Percentiles rank a stretch among this genome's conserved stretches.
These are phyloP conservation scores for Phoenix roebelenii DNA, from an alignment of 176 grass and related monocot species.

Conservation along the genomic window DNA sequence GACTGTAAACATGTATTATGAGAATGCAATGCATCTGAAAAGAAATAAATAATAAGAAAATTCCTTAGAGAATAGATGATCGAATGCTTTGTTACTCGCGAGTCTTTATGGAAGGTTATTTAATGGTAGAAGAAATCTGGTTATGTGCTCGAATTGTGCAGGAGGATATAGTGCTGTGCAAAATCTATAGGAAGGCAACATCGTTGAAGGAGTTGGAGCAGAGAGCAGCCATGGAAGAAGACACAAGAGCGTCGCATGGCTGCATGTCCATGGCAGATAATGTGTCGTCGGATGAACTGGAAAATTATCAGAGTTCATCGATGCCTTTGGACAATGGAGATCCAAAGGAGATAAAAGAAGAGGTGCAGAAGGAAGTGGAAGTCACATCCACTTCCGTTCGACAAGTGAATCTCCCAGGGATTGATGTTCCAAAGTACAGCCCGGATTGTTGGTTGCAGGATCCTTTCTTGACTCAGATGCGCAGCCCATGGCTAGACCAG, in stretches of 20 bases:
- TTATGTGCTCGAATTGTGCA: background rate
- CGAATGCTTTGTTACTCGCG: too few relatives aligned
- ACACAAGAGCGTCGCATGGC: constrained; percentile 4
- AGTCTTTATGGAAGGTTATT: too few relatives aligned
- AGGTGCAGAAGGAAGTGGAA: constrained; percentile 28
- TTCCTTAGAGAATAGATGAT: too few relatives aligned
- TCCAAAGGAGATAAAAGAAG: constrained; percentile 12
- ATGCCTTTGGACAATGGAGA: background rate
- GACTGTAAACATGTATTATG: too few relatives aligned
- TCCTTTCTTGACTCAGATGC: constrained; percentile 39
- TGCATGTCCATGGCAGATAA: constrained; percentile 18
- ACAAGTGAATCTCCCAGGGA: constrained; percentile 27
- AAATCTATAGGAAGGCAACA: constrained; percentile 79
- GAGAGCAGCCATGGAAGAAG: constrained; percentile 44
- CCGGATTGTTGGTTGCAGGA: constrained; percentile 59
- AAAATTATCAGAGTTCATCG: constrained; percentile 22
- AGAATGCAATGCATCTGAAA: too few relatives aligned
- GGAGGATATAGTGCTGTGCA: constrained; percentile 82
- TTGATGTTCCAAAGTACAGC: constrained; percentile 13
- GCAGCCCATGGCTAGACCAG: constrained; percentile 70
- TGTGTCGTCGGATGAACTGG: constrained; percentile 36
- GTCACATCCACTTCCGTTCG: constrained; percentile 24
- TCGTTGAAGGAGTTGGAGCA: constrained; percentile 81
- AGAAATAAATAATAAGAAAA: too few relatives aligned
- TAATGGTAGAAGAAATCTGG: too few relatives aligned